These are phyloP conservation scores for Solanum habrochaites DNA, from an alignment of 257 asterid genomes.

Conservation along the genomic window DNA sequence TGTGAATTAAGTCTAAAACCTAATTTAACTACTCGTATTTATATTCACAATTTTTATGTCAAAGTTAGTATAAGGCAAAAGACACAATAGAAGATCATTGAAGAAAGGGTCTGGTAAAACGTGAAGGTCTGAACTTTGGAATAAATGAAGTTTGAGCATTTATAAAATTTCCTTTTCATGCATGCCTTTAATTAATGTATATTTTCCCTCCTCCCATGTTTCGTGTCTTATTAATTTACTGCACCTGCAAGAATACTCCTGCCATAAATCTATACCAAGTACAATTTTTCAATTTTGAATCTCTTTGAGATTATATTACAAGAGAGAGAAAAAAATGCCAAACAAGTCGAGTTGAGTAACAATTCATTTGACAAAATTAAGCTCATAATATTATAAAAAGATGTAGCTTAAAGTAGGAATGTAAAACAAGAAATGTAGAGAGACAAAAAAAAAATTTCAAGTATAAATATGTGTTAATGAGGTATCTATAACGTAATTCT, in stretches of 20 bases:
- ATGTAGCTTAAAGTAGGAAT: neutral
- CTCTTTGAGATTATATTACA: neutral
- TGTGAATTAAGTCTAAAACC: no score
- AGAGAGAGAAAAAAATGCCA: neutral
- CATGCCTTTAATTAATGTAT: neutral
- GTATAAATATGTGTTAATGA: neutral
- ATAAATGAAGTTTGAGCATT: conserved; percentile 10
- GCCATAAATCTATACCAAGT: neutral
- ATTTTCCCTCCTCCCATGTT: neutral
- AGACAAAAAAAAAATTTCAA: no score
- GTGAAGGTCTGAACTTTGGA: conserved; percentile 10
- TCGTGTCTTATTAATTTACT: neutral
- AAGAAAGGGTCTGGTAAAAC: conserved; percentile 13
- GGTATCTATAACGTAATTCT: neutral
- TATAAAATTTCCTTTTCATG: neutral
- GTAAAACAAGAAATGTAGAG: neutral
- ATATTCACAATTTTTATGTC: no score
- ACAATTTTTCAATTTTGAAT: neutral
- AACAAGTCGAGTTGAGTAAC: neutral
- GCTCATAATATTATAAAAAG: neutral
- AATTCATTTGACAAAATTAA: neutral
- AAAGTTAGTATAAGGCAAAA: neutral
- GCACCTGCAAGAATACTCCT: neutral
- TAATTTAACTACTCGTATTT: no score
- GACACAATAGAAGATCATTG: neutral